Evolutionary conservation across 306 rosid species (phyloP).

Genomic region (Acacia confusa): DNA sequence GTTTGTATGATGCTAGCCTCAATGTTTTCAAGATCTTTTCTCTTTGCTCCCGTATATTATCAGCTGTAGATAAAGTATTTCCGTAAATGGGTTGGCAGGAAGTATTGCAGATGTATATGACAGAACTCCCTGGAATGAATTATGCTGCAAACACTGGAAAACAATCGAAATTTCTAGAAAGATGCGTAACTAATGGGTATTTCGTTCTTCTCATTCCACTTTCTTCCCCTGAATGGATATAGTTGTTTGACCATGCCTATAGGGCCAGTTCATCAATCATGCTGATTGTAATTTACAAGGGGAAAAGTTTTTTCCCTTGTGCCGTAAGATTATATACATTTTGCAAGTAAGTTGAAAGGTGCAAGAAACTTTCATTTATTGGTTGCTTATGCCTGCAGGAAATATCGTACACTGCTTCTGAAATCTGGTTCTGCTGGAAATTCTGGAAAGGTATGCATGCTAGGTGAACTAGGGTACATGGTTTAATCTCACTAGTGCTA

Average conservation of each 20-base stretch:
- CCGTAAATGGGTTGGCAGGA: conserved; percentile 51
- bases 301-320: neutral
- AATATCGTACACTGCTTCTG: conserved; percentile 78
- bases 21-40: neutral
- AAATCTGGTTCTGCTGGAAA: conserved; percentile 42
- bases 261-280: neutral
- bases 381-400: conserved; percentile 53
- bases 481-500: neutral
- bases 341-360: conserved; percentile 22
- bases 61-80: neutral
- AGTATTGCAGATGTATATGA: conserved; percentile 62
- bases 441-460: conserved; percentile 54
- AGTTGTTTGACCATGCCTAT: neutral
- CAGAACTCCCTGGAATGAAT: conserved; percentile 85
- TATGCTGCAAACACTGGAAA: conserved; percentile 94
- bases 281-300: neutral
- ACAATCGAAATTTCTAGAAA: conserved; percentile 73
- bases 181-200: conserved; percentile 88
- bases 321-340: conserved; percentile 5
- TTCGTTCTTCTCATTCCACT: neutral
- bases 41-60: neutral
- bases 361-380: neutral
- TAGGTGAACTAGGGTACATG: neutral
- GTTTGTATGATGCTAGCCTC: neutral
- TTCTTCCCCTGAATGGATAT: conserved; percentile 14